Evolutionary conservation across 768 basidiomycete species (phyloP).

Genomic region (Boletus sp.): DNA sequence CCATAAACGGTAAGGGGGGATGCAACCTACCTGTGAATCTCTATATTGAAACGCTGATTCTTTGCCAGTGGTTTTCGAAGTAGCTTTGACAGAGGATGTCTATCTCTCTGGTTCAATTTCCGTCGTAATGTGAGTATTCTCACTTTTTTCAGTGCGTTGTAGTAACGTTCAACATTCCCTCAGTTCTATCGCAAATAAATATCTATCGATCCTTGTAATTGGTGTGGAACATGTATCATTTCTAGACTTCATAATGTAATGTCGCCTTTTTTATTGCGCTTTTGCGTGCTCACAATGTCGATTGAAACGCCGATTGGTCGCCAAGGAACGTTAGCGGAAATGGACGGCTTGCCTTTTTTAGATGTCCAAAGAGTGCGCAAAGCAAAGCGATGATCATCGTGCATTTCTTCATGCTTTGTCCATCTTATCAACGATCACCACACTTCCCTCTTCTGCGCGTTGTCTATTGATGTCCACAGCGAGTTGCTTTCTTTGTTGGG

Average conservation of each 20-base stretch:
- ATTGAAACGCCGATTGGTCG: constrained; percentile 15
- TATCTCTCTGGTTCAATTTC: constrained; percentile 97
- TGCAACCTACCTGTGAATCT: constrained; percentile 5
- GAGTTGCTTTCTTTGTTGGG: constrained; percentile 14
- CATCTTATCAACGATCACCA: constrained; percentile 10
- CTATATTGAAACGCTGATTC: constrained; percentile 12
- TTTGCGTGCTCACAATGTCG: constrained; percentile 17
- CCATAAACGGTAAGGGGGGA: constrained; percentile 76
- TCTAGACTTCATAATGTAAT: constrained; percentile 29
- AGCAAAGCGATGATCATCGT: constrained; percentile 2
- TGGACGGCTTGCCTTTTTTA: constrained; percentile 17
- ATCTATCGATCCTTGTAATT: constrained; percentile 17
- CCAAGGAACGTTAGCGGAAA: constrained; percentile 7
- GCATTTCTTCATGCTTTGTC: constrained; percentile 23
- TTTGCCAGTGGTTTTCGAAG: constrained; percentile 83
- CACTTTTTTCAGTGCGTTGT: constrained; percentile 8
- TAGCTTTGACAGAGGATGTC: constrained; percentile 94
- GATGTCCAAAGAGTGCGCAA: constrained; percentile 1
- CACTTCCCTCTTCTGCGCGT: background rate
- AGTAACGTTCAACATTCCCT: constrained; percentile 15
- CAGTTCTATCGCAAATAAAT: constrained; percentile 81
- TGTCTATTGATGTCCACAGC: constrained; percentile 6
- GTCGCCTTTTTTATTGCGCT: constrained; percentile 13
- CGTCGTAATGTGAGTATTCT: constrained; percentile 73
- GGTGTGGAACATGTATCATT: constrained; percentile 20